A percentile compares a stretch with the other conserved stretches of the same genome.
phyloP scores from a whole-genome alignment of 441 rosid genomes.

The Populus hybrid region DNA sequence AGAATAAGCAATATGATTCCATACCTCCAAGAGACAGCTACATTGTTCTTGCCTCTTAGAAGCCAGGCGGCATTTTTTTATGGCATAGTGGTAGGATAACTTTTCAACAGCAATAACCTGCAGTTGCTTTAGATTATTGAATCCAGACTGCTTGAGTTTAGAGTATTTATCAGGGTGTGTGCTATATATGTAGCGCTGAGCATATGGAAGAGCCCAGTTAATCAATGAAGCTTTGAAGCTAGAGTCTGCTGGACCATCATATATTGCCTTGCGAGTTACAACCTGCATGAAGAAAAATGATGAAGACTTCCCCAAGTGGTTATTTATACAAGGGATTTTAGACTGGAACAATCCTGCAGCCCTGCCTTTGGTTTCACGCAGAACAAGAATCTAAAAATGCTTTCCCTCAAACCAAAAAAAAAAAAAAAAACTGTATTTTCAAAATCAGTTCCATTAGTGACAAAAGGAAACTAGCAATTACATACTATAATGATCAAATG shows the following conservation, averaged over 20 bases:
- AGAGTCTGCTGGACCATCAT: slow-evolving; percentile 47
- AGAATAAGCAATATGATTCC: neutral
- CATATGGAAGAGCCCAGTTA: slow-evolving; percentile 92
- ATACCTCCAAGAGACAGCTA: slow-evolving; percentile 79
- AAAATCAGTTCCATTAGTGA: neutral
- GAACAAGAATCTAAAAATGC: neutral
- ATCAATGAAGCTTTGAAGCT: slow-evolving; percentile 54
- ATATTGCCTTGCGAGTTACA: slow-evolving; percentile 72
- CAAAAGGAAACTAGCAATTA: neutral
- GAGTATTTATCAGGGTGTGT: slow-evolving; percentile 55
- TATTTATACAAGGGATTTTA: neutral
- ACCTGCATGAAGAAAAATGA: slow-evolving; percentile 44
- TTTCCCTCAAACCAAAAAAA: neutral
- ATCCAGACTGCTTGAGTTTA: slow-evolving; percentile 50
- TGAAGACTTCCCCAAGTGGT: neutral
- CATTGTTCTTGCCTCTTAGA: slow-evolving; percentile 57
- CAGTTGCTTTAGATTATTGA: slow-evolving; percentile 46
- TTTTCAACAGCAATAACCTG: slow-evolving; percentile 62
- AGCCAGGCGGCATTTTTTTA: slow-evolving; percentile 41
- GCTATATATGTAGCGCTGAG: slow-evolving; percentile 75
- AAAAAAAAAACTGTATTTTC: neutral
- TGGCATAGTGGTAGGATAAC: slow-evolving; percentile 62
- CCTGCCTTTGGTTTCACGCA: neutral
- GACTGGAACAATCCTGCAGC: neutral
- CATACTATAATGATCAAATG: neutral